These are phyloP conservation scores for Macrolepiota dolichaula DNA, from an alignment of 768 basidiomycete species.

Conservation along the genomic window DNA sequence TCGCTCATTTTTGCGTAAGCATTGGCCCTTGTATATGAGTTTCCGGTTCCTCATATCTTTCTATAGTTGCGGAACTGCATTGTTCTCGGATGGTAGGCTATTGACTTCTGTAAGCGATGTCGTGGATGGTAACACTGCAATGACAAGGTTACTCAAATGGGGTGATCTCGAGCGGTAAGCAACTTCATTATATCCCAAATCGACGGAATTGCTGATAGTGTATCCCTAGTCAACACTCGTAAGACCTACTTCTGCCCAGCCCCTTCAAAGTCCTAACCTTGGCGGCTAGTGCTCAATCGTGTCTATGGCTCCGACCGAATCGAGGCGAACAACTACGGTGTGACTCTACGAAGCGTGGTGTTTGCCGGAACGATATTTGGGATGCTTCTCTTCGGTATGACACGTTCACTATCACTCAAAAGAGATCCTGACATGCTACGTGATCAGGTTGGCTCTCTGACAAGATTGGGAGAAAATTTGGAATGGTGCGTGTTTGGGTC, in stretches of 20 bases:
- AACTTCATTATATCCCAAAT: neutral
- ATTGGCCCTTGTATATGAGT: neutral
- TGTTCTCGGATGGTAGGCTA: constrained; percentile 76
- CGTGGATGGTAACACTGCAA: constrained; percentile 2
- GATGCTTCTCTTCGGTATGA: constrained; percentile 69
- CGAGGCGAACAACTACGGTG: constrained; percentile 53
- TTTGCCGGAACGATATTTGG: constrained; percentile 90
- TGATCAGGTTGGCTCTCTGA: constrained; percentile 67
- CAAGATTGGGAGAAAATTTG: constrained; percentile 82
- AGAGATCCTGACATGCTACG: neutral
- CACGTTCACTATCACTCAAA: neutral
- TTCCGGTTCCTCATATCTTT: neutral
- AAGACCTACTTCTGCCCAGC: constrained; percentile 19
- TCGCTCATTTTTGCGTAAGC: constrained; percentile 85
- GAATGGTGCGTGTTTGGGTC: constrained; percentile 58
- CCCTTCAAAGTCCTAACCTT: neutral
- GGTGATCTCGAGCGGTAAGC: constrained; percentile 73
- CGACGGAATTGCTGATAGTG: neutral
- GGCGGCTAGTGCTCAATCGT: constrained; percentile 54
- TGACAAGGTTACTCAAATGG: constrained; percentile 73
- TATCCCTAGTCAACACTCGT: constrained; percentile 62
- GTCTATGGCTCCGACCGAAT: constrained; percentile 63
- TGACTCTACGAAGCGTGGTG: constrained; percentile 59
- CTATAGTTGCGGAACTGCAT: constrained; percentile 76
- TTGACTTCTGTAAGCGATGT: neutral